Evolutionary conservation across 2,329 filamentous ascomycete species (phyloP), one percentile per base, ranked within the genome.

Genomic region (Diaporthe caulivora): DNA sequence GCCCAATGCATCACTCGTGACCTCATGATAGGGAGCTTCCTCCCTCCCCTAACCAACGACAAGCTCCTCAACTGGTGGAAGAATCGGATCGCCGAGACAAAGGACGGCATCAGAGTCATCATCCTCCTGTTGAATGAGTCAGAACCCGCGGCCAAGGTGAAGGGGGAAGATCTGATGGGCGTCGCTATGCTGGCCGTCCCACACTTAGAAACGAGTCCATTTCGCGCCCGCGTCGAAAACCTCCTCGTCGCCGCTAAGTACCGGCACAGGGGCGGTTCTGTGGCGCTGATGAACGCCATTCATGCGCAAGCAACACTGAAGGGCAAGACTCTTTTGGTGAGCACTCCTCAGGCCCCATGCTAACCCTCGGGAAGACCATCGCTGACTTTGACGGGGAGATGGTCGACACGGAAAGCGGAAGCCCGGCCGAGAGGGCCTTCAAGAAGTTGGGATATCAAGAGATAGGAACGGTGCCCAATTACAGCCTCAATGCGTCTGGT

Each of bases 51-150:
- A 44, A 86, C 86, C 62, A 84, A 89, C 78, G 83, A 86, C 49
- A 89, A 89, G 78, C 86, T 92, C 51, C 82, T 89, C 40, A 77
- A 82, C 11, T 92, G 87, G 85, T 92, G 90, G 90, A 86, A 87
- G 77, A 83, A 85, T 29, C 82, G 85, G 31, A 86, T 88, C 70
- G 82, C 84, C 29, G 86, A 90, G 78, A 84, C 87, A 40, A 80
- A 78, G 21, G 78, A 80, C 21, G 86, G 85, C 31, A 82, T 79
- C 18, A 83, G 89, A 17, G 80, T 87, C 75, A 91, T 92, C 73
- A 82, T 89, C 70, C 82, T 92, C 60, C 84, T 90, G 37, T 80
- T 90, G 53, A 80, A 82, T 42, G 81, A 84, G 54, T 75, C 78
- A 21, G 75, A 80, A 37, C 75, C 80, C 17, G 79, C 81, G 15